phyloP scores from a whole-genome alignment of 1,284 basidiomycete species.

The Lignosus rhinocerotis region DNA sequence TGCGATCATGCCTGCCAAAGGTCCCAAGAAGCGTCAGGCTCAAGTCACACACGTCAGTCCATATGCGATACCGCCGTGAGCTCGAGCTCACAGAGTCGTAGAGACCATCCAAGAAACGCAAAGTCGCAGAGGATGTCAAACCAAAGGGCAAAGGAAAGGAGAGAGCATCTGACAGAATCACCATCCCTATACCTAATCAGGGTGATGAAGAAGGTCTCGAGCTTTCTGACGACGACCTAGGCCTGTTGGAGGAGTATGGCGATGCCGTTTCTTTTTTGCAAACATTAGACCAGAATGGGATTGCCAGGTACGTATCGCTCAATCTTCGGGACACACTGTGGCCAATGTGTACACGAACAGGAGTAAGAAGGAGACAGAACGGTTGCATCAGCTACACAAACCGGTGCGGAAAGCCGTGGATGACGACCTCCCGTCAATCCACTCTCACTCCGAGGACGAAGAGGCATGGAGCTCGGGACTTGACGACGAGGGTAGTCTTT shows the following conservation, averaged over 20 bases:
- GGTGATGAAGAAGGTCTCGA: conserved; percentile 45
- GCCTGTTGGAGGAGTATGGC: conserved; percentile 60
- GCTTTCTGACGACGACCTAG: conserved; percentile 65
- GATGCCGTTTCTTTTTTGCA: conserved; percentile 59
- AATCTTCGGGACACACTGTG: not conserved
- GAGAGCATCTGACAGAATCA: conserved; percentile 55
- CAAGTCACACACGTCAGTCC: conserved; percentile 23
- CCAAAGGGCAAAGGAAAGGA: conserved; percentile 53
- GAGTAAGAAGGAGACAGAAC: conserved; percentile 76
- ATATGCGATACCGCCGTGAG: not conserved
- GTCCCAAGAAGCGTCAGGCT: conserved; percentile 25
- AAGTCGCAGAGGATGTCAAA: conserved; percentile 28
- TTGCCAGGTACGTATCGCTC: conserved; percentile 56
- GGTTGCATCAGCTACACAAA: conserved; percentile 63
- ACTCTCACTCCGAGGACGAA: conserved; percentile 61
- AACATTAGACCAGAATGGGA: conserved; percentile 65
- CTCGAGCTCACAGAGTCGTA: conserved; percentile 14
- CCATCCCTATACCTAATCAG: conserved; percentile 60
- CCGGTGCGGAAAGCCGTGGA: conserved; percentile 47
- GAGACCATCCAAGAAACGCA: conserved; percentile 40
- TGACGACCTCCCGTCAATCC: conserved; percentile 65
- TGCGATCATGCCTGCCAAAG: conserved; percentile 23
- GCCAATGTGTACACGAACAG: conserved; percentile 37
- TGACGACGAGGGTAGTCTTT: conserved; percentile 35
- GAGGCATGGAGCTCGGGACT: conserved; percentile 55